These are phyloP conservation scores for Yarrowia yakushimensis DNA, from an alignment of 805 yeast genomes.

Conservation along the genomic window DNA sequence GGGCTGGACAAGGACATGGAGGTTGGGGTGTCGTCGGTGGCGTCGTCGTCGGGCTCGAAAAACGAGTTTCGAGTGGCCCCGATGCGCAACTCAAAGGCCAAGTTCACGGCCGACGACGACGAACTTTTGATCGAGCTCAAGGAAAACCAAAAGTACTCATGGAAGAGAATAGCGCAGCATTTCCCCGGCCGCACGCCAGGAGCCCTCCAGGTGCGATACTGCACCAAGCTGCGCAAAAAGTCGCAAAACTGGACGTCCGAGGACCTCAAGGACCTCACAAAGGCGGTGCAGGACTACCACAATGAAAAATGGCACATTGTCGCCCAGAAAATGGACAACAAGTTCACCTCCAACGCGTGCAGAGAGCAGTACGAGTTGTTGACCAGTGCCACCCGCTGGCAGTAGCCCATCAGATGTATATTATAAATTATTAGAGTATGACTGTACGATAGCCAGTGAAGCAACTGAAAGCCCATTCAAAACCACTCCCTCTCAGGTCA, in stretches of 20 bases:
- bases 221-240: conserved; percentile 32
- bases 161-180: conserved; percentile 76
- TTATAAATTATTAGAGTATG: conserved; percentile 18
- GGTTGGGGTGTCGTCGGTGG: not conserved
- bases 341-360: conserved; percentile 29
- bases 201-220: conserved; percentile 63
- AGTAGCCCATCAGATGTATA: conserved; percentile 9
- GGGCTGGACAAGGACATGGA: conserved; percentile 6
- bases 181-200: conserved; percentile 75
- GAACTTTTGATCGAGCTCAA: conserved; percentile 44
- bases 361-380: conserved; percentile 27
- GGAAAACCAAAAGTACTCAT: conserved; percentile 70
- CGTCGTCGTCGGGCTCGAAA: not conserved
- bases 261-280: conserved; percentile 28
- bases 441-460: too few species aligned
- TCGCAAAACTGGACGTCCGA: conserved; percentile 28
- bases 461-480: not conserved
- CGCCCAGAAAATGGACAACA: conserved; percentile 29
- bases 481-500: not conserved
- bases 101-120: conserved; percentile 36
- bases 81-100: conserved; percentile 28
- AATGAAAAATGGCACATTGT: conserved; percentile 32
- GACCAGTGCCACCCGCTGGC: conserved; percentile 19
- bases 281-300: conserved; percentile 31
- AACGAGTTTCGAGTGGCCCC: not conserved